Conservation (phyloP, 768 basidiomycete genomes). For the Boletus eberwhitei region DNA sequence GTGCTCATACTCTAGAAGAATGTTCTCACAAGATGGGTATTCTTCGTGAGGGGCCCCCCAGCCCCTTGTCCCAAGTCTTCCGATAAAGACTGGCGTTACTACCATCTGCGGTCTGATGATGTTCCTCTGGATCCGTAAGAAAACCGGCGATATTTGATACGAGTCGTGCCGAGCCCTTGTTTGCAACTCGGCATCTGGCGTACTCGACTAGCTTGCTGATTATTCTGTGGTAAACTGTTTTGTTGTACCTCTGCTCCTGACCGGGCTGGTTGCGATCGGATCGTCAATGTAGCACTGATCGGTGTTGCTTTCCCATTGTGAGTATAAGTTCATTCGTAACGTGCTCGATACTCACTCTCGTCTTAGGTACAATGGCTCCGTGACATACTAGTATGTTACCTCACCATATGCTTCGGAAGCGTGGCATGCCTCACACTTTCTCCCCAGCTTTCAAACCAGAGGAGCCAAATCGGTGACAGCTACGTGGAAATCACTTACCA, state of each 20-base stretch:
- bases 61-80: constrained; percentile 40
- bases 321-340: too few relatives aligned
- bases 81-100: constrained; percentile 73
- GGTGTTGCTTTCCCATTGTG: constrained; percentile 73
- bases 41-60: constrained; percentile 53
- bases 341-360: neutral
- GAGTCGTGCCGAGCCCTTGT: constrained; percentile 47
- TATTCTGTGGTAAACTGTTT: constrained; percentile 38
- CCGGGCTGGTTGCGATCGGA: neutral
- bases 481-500: constrained; percentile 72
- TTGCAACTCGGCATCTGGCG: constrained; percentile 48
- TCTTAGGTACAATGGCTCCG: constrained; percentile 46
- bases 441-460: constrained; percentile 51
- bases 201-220: constrained; percentile 49
- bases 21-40: constrained; percentile 17
- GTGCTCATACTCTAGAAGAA: neutral
- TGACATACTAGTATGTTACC: constrained; percentile 48
- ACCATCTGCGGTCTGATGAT: constrained; percentile 70
- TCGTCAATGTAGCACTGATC: constrained; percentile 53
- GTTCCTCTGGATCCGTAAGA: constrained; percentile 49
- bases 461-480: constrained; percentile 69
- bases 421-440: neutral
- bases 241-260: neutral
- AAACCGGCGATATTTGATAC: constrained; percentile 37
- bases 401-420: neutral